Evolutionary conservation across 2,329 filamentous ascomycete genomes (phyloP), one percentile per base, ranked within the genome.

Genomic region (Neocucurbitaria cava): DNA sequence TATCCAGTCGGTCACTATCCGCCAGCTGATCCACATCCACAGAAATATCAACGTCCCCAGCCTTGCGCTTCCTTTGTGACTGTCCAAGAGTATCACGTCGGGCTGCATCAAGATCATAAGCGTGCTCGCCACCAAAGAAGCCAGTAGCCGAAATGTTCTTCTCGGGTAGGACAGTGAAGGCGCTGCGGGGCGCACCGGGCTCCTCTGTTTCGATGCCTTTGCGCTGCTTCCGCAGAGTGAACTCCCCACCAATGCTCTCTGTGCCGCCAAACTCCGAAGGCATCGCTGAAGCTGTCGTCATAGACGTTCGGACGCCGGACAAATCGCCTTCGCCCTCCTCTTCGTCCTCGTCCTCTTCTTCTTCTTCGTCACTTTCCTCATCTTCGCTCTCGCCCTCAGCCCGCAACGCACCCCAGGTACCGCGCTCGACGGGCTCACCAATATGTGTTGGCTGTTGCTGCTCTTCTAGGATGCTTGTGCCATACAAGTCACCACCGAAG

Each of bases 401-500:
- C 70, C 96, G 92, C 43, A 99, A 78, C 71, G 97, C 93, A 46
- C 95, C 95, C 95, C 95, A 99, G 1, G 96, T 82, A 13, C 86
- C 89, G 69, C 90, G 90, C 75, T 98, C 95, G 5, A 97, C 85
- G 2, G 90, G 89, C 65, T 96, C 93, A 33, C 89, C 89, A 23
- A 57, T 54, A 26, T 73, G 71, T 49, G 85, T 64, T 13, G 68
- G 81, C 66, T 87, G 84, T 24, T 81, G 80, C 60, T 85, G 84
- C 64, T 86, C 82, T 67, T 87, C 82, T 13, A 85, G 80, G 64
- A 87, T 83, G 50, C 86, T 74, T 43, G 96, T 86, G 55, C 95
- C 95, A 71, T 96, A 97, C 20, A 98, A 91, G 75, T 99, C 95
- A 64, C 95, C 94, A 47, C 94, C 95, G 71, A 93, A 98, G 3